These are phyloP conservation scores for Arxiozyma bovina DNA, from an alignment of 1,139 yeast genomes.

Conservation along the genomic window DNA sequence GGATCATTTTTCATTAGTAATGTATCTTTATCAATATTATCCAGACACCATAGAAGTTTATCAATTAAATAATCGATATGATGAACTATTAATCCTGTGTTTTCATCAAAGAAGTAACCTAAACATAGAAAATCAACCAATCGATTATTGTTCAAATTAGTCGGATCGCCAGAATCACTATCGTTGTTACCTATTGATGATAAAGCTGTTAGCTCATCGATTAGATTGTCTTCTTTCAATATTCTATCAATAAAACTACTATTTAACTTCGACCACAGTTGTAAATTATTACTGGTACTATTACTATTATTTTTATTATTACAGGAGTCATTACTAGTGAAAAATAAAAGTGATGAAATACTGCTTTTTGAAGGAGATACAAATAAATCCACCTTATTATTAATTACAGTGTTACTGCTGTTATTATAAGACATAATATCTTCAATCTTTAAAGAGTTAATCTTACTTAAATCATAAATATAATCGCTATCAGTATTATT, in stretches of 20 bases:
- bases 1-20: background rate
- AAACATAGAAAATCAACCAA: conserved; percentile 45
- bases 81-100: conserved; percentile 31
- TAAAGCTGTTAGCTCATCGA: conserved; percentile 42
- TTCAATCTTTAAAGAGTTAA: conserved; percentile 3
- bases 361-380: conserved; percentile 3
- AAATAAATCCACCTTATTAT: background rate
- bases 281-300: background rate
- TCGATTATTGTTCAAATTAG: conserved; percentile 27
- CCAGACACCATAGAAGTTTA: conserved; percentile 18
- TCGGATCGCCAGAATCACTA: background rate
- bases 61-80: conserved; percentile 34
- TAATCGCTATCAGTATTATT: background rate
- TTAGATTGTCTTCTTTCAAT: conserved; percentile 48
- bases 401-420: background rate
- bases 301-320: background rate
- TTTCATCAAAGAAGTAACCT: conserved; percentile 31
- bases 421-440: background rate
- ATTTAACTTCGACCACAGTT: conserved; percentile 32
- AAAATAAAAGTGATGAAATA: conserved; percentile 1
- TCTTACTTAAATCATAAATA: conserved; percentile 1
- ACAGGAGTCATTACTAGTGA: conserved; percentile 2
- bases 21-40: conserved; percentile 12
- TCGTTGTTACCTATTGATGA: background rate
- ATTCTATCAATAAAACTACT: conserved; percentile 54